Base-by-base conservation (phyloP, 192 early-diverging fungal genomes). In the Coemansia sp. region DNA sequence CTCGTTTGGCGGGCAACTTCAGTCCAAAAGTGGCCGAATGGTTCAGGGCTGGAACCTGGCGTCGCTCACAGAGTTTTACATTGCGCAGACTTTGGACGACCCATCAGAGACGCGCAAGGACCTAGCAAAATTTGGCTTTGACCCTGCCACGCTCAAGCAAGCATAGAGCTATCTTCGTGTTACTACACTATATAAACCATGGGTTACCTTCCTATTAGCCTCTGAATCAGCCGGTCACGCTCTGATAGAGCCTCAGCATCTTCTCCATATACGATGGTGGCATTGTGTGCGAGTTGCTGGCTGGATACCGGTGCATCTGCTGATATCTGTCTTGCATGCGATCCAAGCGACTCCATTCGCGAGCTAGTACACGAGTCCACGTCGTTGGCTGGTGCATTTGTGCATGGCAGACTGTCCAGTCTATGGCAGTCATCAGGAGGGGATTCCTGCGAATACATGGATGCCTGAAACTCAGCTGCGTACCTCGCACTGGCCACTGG, bases 51-150 rank as follows among this genome's bases (percentile, higher is more conserved):
- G 77, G 78, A 61, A 69, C 62, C 7, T 71, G 2, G 60, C 58
- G 27, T 70, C 77, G 22, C 71, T 84, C 20, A 69, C 68, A 27
- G 68, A 59, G 39, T 84, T 84, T 41, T 84, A 73, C 34, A 51
- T 84, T 15, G 67, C 68, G 2, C 82, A 84, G 36, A 74, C 82
- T 6, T 53, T 84, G 34, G 71, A 84, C 22, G 82, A 84, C 24
- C 82, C 82, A 2, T 45, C 62, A 6, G 82, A 84, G 45, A 84
- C 82, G 1, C 82, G 82, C 56, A 62, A 56, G 20, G 82, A 84
- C 34, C 68, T 84, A 15, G 74, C 70, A 11, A 76, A 71, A 27
- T 75, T 84, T 51, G 82, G 82, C 2, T 80, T 84, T 62, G 72
- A 84, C 29, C 71, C 77, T 0, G 64, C 48, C 17, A 74, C 78